Conservation (phyloP, 164 flowering plant genomes). For the Stephania japonica region DNA sequence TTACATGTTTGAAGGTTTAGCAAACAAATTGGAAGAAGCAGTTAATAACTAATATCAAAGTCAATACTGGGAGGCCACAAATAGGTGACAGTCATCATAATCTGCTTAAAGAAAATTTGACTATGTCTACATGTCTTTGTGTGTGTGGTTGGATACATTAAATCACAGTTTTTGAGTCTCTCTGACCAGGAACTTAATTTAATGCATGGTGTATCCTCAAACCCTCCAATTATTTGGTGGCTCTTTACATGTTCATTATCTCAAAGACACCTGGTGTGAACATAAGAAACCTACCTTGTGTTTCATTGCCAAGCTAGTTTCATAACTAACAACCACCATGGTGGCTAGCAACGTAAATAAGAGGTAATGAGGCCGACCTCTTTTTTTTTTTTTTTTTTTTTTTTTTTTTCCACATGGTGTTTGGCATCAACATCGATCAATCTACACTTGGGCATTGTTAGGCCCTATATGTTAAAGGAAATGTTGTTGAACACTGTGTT, state of each 20-base stretch:
- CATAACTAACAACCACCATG: background rate
- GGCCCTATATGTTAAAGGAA: too few relatives aligned
- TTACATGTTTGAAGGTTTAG: background rate
- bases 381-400: too few relatives aligned
- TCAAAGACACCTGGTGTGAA: background rate
- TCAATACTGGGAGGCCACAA: background rate
- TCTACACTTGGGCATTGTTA: too few relatives aligned
- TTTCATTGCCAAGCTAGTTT: background rate
- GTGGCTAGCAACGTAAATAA: too few relatives aligned
- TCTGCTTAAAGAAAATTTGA: background rate
- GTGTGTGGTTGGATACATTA: background rate
- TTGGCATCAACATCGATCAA: too few relatives aligned
- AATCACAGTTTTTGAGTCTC: background rate
- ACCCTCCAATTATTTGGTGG: background rate
- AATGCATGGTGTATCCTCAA: background rate
- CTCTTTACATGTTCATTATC: background rate
- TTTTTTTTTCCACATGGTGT: too few relatives aligned
- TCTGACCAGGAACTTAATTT: background rate
- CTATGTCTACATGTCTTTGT: background rate
- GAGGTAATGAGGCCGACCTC: too few relatives aligned
- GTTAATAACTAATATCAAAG: background rate
- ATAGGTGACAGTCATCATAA: background rate
- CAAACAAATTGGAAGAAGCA: background rate
- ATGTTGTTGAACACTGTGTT: too few relatives aligned
- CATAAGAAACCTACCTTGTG: background rate